phyloP scores from a whole-genome alignment of 495 filamentous ascomycete species.

The Annulohypoxylon moriforme region DNA sequence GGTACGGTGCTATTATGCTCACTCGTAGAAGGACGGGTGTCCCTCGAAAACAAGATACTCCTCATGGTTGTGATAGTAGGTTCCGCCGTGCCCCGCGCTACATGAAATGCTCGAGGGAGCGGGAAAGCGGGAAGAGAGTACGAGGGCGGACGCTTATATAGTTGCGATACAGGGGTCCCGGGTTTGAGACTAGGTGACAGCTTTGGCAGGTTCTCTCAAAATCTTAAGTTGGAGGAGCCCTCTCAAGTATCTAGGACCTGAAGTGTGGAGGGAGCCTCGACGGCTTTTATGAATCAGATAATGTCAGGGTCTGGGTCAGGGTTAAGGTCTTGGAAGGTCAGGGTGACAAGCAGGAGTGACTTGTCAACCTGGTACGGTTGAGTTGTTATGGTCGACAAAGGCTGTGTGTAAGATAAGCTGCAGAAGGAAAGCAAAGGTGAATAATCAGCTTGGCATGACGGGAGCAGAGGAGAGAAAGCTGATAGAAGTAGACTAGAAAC shows the following conservation, averaged over 20 bases:
- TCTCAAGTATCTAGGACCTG: background rate
- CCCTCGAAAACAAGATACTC: constrained; percentile 38
- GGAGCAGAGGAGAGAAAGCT: constrained; percentile 31
- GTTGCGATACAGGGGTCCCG: constrained; percentile 14
- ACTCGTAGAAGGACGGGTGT: constrained; percentile 30
- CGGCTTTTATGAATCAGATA: constrained; percentile 29
- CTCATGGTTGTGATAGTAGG: constrained; percentile 37
- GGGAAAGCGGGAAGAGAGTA: background rate
- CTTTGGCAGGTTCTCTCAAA: constrained; percentile 8
- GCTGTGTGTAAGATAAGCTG: constrained; percentile 42
- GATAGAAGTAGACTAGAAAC: constrained; percentile 44
- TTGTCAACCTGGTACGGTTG: constrained; percentile 31
- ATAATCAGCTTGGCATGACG: constrained; percentile 40
- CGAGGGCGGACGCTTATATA: background rate
- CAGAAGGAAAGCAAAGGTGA: constrained; percentile 25
- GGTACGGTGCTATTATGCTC: constrained; percentile 42
- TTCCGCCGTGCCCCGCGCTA: constrained; percentile 24
- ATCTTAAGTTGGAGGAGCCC: background rate
- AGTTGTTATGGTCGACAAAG: constrained; percentile 36
- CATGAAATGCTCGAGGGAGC: constrained; percentile 35
- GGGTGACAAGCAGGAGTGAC: constrained; percentile 17
- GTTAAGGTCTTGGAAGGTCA: background rate
- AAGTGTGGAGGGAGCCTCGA: constrained; percentile 2
- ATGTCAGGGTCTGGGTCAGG: constrained; percentile 9
- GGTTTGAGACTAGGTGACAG: constrained; percentile 1